Evolutionary conservation across 345 rosid genomes (phyloP).

Genomic region (Linum trigynum): DNA sequence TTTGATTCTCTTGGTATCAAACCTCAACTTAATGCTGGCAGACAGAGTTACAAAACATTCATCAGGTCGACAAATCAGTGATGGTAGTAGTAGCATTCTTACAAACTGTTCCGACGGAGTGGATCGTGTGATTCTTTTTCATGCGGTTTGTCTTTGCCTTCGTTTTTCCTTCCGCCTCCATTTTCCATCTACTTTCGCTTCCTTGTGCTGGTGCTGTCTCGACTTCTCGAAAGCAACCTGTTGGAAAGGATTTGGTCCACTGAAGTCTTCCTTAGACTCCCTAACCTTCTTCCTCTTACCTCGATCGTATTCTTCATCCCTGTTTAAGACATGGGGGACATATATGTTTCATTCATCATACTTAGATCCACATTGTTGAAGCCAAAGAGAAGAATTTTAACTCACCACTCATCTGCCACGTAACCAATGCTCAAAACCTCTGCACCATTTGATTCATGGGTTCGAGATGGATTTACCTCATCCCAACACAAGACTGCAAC

Average conservation of each 20-base stretch:
- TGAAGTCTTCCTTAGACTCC: constrained; percentile 28
- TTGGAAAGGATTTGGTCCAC: constrained; percentile 76
- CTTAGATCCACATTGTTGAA: background rate
- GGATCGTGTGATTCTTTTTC: constrained; percentile 48
- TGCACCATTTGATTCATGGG: constrained; percentile 20
- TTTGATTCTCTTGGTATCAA: too few relatives aligned
- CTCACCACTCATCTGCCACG: constrained; percentile 87
- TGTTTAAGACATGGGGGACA: constrained; percentile 8
- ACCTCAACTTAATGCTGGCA: too few relatives aligned
- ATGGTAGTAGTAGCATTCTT: background rate
- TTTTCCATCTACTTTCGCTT: background rate
- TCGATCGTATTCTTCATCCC: constrained; percentile 95
- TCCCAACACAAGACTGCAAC: constrained; percentile 75
- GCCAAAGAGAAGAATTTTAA: background rate
- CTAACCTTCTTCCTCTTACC: constrained; percentile 85
- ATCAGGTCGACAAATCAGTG: constrained; percentile 18
- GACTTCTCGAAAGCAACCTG: constrained; percentile 26
- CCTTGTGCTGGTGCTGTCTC: constrained; percentile 25
- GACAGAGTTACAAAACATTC: constrained; percentile 3
- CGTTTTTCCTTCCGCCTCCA: constrained; percentile 13
- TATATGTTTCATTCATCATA: background rate
- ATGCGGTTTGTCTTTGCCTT: constrained; percentile 27
- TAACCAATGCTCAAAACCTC: constrained; percentile 45
- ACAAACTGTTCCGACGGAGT: background rate
- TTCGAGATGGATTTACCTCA: constrained; percentile 30